Percentiles rank a stretch among this genome's conserved stretches.
Evolutionary conservation across 1,284 basidiomycete species (phyloP).

Genomic region (Ceratobasidium sp.): DNA sequence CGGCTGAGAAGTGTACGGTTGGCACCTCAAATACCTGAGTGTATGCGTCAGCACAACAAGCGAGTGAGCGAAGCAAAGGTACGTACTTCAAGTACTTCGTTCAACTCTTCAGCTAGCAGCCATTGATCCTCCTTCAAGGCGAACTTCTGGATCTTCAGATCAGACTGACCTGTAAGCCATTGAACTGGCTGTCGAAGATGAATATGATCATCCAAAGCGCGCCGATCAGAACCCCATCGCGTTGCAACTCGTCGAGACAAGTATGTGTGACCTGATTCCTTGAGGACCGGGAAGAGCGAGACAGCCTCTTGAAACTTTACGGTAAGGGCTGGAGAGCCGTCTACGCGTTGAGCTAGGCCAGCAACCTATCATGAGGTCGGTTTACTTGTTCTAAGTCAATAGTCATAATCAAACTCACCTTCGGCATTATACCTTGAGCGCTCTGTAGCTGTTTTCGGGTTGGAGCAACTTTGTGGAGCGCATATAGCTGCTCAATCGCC

Average conservation of each 20-base stretch:
- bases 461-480: too few species aligned
- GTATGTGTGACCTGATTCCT: not conserved
- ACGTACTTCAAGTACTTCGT: slow-evolving; percentile 25
- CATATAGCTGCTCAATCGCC: too few species aligned
- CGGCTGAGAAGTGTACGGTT: slow-evolving; percentile 12
- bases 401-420: too few species aligned
- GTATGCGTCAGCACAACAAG: slow-evolving; percentile 24
- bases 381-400: not conserved
- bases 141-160: not conserved
- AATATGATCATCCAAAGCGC: slow-evolving; percentile 17
- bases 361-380: not conserved
- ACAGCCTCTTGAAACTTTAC: slow-evolving; percentile 12
- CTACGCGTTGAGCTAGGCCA: slow-evolving; percentile 15
- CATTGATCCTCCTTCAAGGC: not conserved
- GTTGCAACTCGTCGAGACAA: slow-evolving; percentile 10
- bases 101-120: slow-evolving; percentile 10
- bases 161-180: slow-evolving; percentile 2
- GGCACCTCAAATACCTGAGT: slow-evolving; percentile 27
- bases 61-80: not conserved
- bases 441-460: too few species aligned
- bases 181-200: slow-evolving; percentile 16
- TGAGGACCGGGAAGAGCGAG: slow-evolving; percentile 10
- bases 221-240: slow-evolving; percentile 9
- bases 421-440: too few species aligned
- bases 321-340: not conserved